Evolutionary conservation across 495 filamentous ascomycete species (phyloP), one percentile per base, ranked within the genome.

Genomic region (Tricharina praecox): DNA sequence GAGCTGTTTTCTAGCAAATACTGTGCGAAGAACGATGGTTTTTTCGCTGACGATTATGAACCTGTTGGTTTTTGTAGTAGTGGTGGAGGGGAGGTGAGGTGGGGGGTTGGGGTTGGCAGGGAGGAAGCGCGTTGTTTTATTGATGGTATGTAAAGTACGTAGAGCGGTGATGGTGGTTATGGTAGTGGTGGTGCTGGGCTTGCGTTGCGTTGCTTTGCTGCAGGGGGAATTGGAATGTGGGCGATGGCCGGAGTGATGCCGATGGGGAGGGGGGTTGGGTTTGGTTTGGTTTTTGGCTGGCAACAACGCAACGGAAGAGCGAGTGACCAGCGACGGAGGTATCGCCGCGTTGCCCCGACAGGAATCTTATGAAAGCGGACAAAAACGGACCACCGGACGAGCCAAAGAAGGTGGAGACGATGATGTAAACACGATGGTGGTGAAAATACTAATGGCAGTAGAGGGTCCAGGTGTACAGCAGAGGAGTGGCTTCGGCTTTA

Each of bases 51-150:
- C n/a, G n/a, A n/a, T n/a, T n/a, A n/a, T n/a, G n/a, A n/a, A n/a
- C n/a, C n/a, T n/a, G n/a, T n/a, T n/a, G n/a, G n/a, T n/a, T 9
- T 37, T 37, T 7, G 16, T 18, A 37, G 16, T 37, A 15, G 37
- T 52, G 39, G 36, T 15, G 13, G 16, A 34, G 30, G 40, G 40
- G 20, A 18, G 32, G 20, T 21, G n/a, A n/a, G n/a, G n/a, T 45
- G 28, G 15, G 19, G 23, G n/a, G 16, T 20, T 35, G 35, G 32
- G 19, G 48, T 37, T 24, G 51, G 4, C 23, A 37, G 28, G 30
- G 38, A 25, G 38, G 28, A 50, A 36, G 49, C 49, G 52, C 46
- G 55, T 58, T 52, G 52, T 57, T 57, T 44, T 52, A 45, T 36
- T 55, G 48, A 32, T 32, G n/a, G n/a, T n/a, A n/a, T n/a, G n/a